Conservation (phyloP, 1,284 basidiomycete genomes). For the Stereum hirsutum region DNA sequence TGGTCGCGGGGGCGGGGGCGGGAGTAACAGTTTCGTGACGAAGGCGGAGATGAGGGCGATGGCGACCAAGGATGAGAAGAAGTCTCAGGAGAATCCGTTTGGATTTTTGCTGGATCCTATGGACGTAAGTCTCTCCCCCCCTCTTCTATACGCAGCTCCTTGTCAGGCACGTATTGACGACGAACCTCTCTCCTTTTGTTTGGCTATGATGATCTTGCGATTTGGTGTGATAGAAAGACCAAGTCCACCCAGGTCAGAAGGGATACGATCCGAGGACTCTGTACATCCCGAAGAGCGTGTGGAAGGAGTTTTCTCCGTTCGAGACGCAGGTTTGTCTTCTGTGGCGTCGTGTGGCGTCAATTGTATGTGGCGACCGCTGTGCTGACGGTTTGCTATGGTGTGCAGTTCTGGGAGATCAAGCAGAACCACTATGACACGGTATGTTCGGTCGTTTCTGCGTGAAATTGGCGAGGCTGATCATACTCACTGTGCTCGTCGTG, state of each 20-base stretch:
- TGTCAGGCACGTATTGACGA: background rate
- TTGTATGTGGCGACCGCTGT: too few species aligned
- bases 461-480: slow-evolving; percentile 7
- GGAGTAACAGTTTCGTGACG: slow-evolving; percentile 57
- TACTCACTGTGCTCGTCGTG: slow-evolving; percentile 8
- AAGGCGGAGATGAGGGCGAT: slow-evolving; percentile 77
- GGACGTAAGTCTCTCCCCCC: slow-evolving; percentile 58
- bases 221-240: slow-evolving; percentile 59
- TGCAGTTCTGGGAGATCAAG: slow-evolving; percentile 94
- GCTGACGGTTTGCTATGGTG: background rate
- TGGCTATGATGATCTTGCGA: background rate
- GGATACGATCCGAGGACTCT: slow-evolving; percentile 94
- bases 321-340: slow-evolving; percentile 68
- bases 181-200: background rate
- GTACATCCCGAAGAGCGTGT: slow-evolving; percentile 71
- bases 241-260: slow-evolving; percentile 68
- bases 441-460: slow-evolving; percentile 2
- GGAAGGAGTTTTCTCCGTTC: slow-evolving; percentile 89
- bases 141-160: background rate
- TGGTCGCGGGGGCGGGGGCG: slow-evolving; percentile 10
- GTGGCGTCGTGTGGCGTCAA: too few species aligned
- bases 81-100: slow-evolving; percentile 75
- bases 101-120: slow-evolving; percentile 69
- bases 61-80: slow-evolving; percentile 76
- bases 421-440: slow-evolving; percentile 91